phyloP scores from a whole-genome alignment of 257 asterid genomes.

The Hygrophila difformis region DNA sequence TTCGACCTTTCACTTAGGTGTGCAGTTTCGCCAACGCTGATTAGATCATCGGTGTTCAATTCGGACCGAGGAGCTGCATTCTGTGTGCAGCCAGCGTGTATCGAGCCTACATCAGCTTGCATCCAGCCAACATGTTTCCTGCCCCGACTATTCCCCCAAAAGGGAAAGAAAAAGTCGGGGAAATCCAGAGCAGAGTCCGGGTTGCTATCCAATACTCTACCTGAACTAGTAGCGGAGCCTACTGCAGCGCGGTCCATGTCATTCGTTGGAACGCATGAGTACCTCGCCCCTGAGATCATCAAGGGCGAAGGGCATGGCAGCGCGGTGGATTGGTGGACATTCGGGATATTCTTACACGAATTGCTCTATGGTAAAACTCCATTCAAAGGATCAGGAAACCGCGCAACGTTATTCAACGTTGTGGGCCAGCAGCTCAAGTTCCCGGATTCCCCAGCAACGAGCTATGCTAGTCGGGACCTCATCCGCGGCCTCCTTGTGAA shows the following conservation, averaged over 20 bases:
- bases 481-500: slow-evolving; percentile 64
- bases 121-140: slow-evolving; percentile 76
- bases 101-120: slow-evolving; percentile 64
- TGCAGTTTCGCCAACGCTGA: slow-evolving; percentile 69
- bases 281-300: slow-evolving; percentile 72
- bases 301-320: slow-evolving; percentile 89
- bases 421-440: slow-evolving; percentile 65
- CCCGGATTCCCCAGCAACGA: slow-evolving; percentile 67
- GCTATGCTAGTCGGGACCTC: slow-evolving; percentile 60
- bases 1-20: slow-evolving; percentile 78
- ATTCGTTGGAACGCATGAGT: slow-evolving; percentile 77
- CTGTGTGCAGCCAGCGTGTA: slow-evolving; percentile 85
- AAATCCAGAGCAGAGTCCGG: slow-evolving; percentile 42
- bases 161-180: slow-evolving; percentile 40
- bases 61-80: slow-evolving; percentile 49
- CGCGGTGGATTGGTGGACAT: slow-evolving; percentile 93
- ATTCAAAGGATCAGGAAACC: slow-evolving; percentile 66
- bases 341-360: slow-evolving; percentile 73
- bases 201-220: slow-evolving; percentile 31
- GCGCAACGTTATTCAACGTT: slow-evolving; percentile 69
- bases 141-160: slow-evolving; percentile 66
- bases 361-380: slow-evolving; percentile 69
- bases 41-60: slow-evolving; percentile 37
- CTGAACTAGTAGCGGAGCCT: slow-evolving; percentile 77
- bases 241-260: slow-evolving; percentile 82